Conservation (phyloP, 1,139 yeast species). For the Casaregolazyma lundiana region DNA sequence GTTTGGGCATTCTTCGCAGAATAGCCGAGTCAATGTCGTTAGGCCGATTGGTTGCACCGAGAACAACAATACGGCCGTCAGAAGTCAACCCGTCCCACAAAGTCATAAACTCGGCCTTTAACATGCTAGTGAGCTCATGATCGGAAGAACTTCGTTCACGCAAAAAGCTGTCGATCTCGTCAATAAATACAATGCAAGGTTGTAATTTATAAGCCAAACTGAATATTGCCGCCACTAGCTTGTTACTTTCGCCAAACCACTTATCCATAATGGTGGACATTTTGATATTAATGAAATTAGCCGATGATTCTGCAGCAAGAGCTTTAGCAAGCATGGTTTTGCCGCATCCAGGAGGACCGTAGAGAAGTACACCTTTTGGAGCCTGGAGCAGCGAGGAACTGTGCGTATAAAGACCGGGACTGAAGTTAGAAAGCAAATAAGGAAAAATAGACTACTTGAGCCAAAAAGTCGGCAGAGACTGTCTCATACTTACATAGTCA, state of each 20-base stretch:
- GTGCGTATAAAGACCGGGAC: constrained; percentile 24
- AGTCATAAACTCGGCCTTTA: constrained; percentile 97
- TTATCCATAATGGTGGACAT: constrained; percentile 96
- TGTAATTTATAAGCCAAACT: constrained; percentile 84
- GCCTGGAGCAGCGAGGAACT: constrained; percentile 60
- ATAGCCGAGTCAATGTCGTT: constrained; percentile 90
- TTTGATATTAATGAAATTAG: constrained; percentile 84
- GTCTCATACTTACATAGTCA: constrained; percentile 49
- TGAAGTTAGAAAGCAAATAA: not conserved
- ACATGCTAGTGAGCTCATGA: constrained; percentile 93
- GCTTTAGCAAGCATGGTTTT: constrained; percentile 99
- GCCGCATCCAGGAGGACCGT: constrained; percentile 99
- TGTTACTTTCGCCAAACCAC: constrained; percentile 97
- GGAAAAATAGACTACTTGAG: not conserved
- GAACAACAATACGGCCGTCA: constrained; percentile 74
- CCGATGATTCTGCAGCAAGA: constrained; percentile 86
- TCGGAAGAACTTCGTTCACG: constrained; percentile 81
- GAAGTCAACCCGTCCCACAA: constrained; percentile 89
- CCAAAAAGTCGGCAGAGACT: constrained; percentile 13
- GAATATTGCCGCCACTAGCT: constrained; percentile 89
- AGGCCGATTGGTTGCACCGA: constrained; percentile 95
- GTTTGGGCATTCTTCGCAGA: constrained; percentile 86
- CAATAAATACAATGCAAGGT: constrained; percentile 93
- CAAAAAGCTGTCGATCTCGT: constrained; percentile 91
- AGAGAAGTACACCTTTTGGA: constrained; percentile 88